These are phyloP conservation scores for Penstemon newberryi DNA, from an alignment of 257 asterid species.

Conservation along the genomic window DNA sequence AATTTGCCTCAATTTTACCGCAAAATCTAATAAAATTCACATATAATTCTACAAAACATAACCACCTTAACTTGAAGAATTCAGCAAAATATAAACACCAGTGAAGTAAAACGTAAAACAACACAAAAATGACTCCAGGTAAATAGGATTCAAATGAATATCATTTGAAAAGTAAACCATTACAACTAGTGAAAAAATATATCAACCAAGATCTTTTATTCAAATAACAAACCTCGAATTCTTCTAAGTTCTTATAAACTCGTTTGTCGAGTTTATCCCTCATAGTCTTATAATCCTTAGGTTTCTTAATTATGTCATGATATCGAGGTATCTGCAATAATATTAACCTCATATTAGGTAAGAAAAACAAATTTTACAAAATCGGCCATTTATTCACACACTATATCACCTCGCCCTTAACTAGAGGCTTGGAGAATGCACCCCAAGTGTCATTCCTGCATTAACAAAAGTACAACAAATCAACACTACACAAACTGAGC, in stretches of 20 bases:
- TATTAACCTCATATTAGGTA: constrained; percentile 31
- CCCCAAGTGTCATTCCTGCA: constrained; percentile 95
- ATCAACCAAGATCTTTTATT: constrained; percentile 9
- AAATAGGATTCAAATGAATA: neutral
- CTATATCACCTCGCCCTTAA: constrained; percentile 68
- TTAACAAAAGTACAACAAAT: constrained; percentile 27
- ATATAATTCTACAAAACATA: too few relatives aligned
- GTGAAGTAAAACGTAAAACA: too few relatives aligned
- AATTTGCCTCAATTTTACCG: neutral
- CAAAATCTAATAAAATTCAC: too few relatives aligned
- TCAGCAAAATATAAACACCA: too few relatives aligned
- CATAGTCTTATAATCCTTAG: constrained; percentile 95
- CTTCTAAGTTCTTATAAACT: constrained; percentile 61
- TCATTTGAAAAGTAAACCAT: neutral
- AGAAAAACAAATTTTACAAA: constrained; percentile 5
- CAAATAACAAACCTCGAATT: constrained; percentile 69
- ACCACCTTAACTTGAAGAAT: too few relatives aligned
- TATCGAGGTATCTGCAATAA: constrained; percentile 90
- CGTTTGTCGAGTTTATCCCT: constrained; percentile 72
- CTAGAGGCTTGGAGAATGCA: constrained; percentile 92
- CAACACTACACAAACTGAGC: constrained; percentile 18
- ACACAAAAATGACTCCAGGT: too few relatives aligned
- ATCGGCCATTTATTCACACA: neutral
- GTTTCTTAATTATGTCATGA: constrained; percentile 73
- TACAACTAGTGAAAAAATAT: neutral